Percentiles rank a stretch among this genome's conserved stretches.
These are phyloP conservation scores for Diaporthe helianthi DNA, from an alignment of 2,329 filamentous ascomycete genomes.

Conservation along the genomic window DNA sequence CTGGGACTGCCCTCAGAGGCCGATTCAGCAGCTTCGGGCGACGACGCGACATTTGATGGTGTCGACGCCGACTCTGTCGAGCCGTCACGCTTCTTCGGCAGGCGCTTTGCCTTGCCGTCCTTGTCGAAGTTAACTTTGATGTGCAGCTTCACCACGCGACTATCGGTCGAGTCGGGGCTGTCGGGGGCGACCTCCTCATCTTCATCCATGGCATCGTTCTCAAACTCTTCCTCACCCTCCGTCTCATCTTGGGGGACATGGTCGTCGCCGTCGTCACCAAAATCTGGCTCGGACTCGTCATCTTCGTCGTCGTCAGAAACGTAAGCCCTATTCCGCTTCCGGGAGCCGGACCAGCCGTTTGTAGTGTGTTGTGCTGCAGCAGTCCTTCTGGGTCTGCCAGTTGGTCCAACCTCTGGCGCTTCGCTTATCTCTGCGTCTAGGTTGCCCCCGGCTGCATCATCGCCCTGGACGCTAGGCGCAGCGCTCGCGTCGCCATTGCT, in stretches of 20 bases:
- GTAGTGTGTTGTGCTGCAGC: slow-evolving; percentile 57
- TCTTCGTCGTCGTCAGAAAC: slow-evolving; percentile 68
- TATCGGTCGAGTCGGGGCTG: slow-evolving; percentile 48
- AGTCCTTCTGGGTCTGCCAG: slow-evolving; percentile 58
- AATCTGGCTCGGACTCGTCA: slow-evolving; percentile 76
- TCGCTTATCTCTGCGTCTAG: slow-evolving; percentile 44
- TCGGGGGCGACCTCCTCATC: slow-evolving; percentile 54
- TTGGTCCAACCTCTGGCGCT: slow-evolving; percentile 48
- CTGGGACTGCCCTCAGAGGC: slow-evolving; percentile 26
- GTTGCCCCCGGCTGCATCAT: slow-evolving; percentile 44
- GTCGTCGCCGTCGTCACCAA: slow-evolving; percentile 77
- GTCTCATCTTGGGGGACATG: slow-evolving; percentile 67
- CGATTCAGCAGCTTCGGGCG: slow-evolving; percentile 16
- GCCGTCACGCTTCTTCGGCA: slow-evolving; percentile 41
- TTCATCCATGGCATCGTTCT: slow-evolving; percentile 62
- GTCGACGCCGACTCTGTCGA: slow-evolving; percentile 39
- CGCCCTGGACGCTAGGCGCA: slow-evolving; percentile 54
- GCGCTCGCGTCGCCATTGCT: slow-evolving; percentile 57
- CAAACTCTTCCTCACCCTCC: slow-evolving; percentile 64
- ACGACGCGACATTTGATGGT: slow-evolving; percentile 30
- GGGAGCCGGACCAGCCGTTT: slow-evolving; percentile 54
- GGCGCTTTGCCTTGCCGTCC: slow-evolving; percentile 44
- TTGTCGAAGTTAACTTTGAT: slow-evolving; percentile 52
- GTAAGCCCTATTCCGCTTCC: slow-evolving; percentile 57
- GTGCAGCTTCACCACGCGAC: slow-evolving; percentile 77